Base-by-base conservation (phyloP, 306 rosid genomes). In the Potentilla sterilis region DNA sequence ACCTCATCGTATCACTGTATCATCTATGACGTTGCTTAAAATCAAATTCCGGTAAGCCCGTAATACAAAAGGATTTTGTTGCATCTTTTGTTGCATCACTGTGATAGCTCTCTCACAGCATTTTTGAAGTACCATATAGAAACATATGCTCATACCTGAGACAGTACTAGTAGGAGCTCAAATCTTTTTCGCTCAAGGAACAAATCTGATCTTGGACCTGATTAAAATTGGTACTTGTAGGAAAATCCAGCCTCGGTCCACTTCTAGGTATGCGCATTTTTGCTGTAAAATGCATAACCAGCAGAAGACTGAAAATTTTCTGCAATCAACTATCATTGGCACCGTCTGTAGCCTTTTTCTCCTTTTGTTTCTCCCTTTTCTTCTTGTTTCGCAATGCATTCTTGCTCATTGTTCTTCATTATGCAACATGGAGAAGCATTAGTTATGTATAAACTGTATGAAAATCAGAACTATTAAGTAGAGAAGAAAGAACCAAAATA, bases 321-420 rank as follows among this genome's bases (percentile, higher is more conserved):
- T 47, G 75, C 76, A 44, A 69, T 92, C 87, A 88, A 5, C 83
- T 78, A 58, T 84, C 80, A 74, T 82, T 57, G 32, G 75, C 81
- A 70, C 76, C 91, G 48, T 89, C 84, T 1, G 80, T 86, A 7
- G 86, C 92, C 91, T 86, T 94, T 82, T 90, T 94, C 86, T 93
- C 98, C 83, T 66, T 91, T 71, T 91, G 98, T 81, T 90, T 89
- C 91, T 91, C 97, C 87, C 93, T 90, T 84, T 92, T 94, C 84
- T 92, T 94, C 96, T 94, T 94, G 90, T 92, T 94, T 73, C 87
- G 78, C 75, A 86, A 64, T 2, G 98, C 96, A 75, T 85, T 92
- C 89, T 94, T 94, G 88, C 98, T 92, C 86, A 80, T 7, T 73
- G 92, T 32, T 70, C 98, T 94, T 68, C 72, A 81, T 78, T 55